Evolutionary conservation across 2,329 filamentous ascomycete species (phyloP).

Genomic region (Neopestalotiopsis sp.): DNA sequence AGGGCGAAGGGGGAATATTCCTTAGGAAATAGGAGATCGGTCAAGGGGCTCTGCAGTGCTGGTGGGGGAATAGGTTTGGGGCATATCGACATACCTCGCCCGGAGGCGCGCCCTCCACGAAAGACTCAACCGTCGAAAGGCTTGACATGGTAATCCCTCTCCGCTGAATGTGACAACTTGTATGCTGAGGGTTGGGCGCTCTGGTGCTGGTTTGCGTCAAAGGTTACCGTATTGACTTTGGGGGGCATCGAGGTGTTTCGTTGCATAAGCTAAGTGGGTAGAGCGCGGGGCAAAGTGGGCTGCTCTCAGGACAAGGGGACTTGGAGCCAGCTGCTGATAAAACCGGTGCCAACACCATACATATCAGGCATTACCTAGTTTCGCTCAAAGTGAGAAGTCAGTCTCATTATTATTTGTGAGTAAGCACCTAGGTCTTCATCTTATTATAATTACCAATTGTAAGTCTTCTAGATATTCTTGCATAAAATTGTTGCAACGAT

Average conservation of each 20-base stretch:
- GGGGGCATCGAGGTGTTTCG: conserved; percentile 2
- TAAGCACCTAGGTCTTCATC: no score
- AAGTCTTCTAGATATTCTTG: no score
- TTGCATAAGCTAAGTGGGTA: conserved; percentile 6
- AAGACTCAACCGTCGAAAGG: conserved; percentile 74
- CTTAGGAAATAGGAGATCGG: background rate
- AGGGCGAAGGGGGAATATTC: conserved; percentile 13
- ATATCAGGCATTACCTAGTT: background rate
- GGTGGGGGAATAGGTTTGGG: conserved; percentile 31
- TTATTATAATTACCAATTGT: no score
- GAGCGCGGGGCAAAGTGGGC: conserved; percentile 21
- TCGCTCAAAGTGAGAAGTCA: background rate
- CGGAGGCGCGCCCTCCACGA: conserved; percentile 91
- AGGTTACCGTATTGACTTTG: conserved; percentile 8
- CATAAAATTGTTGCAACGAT: no score
- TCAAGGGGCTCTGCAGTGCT: background rate
- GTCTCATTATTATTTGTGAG: no score
- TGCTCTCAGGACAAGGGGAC: background rate
- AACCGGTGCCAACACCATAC: background rate
- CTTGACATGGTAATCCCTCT: conserved; percentile 31
- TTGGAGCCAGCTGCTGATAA: background rate
- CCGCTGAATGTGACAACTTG: background rate
- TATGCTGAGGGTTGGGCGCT: conserved; percentile 1
- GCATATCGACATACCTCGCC: conserved; percentile 75
- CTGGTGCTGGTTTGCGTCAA: conserved; percentile 2